Conservation (phyloP, 768 basidiomycete species). For the Strobilomyces echinocephalus region DNA sequence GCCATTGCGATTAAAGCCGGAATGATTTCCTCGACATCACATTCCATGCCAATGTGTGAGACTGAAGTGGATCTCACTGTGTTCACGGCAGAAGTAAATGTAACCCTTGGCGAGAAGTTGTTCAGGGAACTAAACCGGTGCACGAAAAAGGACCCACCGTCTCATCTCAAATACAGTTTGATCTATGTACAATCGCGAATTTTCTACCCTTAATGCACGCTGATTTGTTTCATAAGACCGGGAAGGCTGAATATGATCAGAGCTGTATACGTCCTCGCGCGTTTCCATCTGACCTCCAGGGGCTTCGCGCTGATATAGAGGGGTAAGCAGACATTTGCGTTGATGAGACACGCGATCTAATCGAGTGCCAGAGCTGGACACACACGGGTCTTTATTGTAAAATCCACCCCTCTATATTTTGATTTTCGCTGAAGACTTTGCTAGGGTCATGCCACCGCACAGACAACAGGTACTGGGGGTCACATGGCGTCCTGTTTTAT, state of each 20-base stretch:
- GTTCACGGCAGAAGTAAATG: not conserved
- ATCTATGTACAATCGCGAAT: constrained; percentile 51
- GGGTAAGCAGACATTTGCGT: not conserved
- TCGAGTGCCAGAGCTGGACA: not conserved
- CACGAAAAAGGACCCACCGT: constrained; percentile 51
- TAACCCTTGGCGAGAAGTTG: not conserved
- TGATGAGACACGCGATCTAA: not conserved
- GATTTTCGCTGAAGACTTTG: not conserved
- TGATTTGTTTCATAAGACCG: constrained; percentile 40
- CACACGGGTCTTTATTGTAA: constrained; percentile 27
- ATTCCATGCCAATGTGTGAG: no score
- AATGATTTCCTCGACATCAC: not conserved
- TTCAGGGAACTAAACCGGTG: constrained; percentile 57
- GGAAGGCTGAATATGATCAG: constrained; percentile 38
- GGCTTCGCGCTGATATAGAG: not conserved
- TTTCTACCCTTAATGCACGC: not conserved
- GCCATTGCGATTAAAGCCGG: constrained; percentile 32
- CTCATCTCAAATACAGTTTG: constrained; percentile 67
- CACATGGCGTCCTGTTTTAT: not conserved
- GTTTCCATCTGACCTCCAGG: not conserved
- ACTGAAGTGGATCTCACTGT: constrained; percentile 14
- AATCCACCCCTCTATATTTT: constrained; percentile 50
- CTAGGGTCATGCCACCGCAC: not conserved
- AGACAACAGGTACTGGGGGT: not conserved
- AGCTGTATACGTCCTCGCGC: not conserved